Percentiles rank a stretch among this genome's conserved stretches.
phyloP scores from a whole-genome alignment of 78 protist genomes.

The Speleostelium caveatum region DNA sequence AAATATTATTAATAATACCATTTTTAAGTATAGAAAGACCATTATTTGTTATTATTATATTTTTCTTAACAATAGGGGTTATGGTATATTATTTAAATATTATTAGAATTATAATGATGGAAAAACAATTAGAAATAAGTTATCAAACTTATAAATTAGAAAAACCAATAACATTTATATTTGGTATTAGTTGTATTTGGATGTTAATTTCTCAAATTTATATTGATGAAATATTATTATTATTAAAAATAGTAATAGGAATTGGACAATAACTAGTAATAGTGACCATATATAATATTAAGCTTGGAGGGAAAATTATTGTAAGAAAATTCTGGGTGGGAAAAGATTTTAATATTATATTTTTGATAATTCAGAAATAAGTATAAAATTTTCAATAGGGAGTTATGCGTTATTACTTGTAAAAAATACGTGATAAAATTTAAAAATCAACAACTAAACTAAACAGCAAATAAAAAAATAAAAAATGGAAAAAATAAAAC shows the following conservation, averaged over 20 bases:
- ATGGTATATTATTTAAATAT: neutral
- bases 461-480: neutral
- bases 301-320: neutral
- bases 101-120: neutral
- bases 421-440: neutral
- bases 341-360: no score
- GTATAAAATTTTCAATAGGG: no score
- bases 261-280: neutral
- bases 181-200: neutral
- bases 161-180: neutral
- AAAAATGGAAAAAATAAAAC: neutral
- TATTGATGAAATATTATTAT: neutral
- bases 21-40: neutral
- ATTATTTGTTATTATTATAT: neutral
- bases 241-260: constrained; percentile 2
- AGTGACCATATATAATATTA: neutral
- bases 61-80: neutral
- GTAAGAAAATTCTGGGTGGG: neutral
- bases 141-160: neutral
- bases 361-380: no score
- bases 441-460: neutral
- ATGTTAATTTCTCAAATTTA: neutral
- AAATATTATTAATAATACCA: constrained; percentile 5
- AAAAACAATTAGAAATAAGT: neutral
- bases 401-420: neutral